Base-by-base conservation (phyloP, 2,329 filamentous ascomycete genomes). In the Cytospora mali region DNA sequence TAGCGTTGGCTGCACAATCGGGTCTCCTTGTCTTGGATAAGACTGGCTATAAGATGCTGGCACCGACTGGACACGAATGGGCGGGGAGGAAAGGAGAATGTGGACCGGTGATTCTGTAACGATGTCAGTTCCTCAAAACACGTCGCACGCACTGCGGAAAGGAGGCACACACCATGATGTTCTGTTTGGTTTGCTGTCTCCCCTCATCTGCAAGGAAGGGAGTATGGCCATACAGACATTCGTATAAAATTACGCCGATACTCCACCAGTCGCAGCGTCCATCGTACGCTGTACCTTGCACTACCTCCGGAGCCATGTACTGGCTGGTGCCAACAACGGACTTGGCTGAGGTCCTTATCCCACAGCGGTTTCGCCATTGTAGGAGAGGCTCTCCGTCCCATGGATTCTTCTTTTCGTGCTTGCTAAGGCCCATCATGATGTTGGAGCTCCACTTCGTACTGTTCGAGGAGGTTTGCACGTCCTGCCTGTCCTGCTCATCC, bases 221-320 rank as follows among this genome's bases (percentile, higher is more conserved):
- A 0, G 94, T 97, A 65, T 89, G 90, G 0, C 94, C 94, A 73
- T 95, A 98, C 1, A 98, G 80, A 71, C 94, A 97, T 82, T 98
- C 94, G 71, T 92, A 98, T 62, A 98, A 77, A 71, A 98, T 97
- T 72, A 98, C 88, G 58, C 93, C 94, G 69, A 98, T 86, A 76
- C 93, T 97, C 94, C 91, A 98, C 92, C 85, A 98, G 76, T 98
- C 94, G 76, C 94, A 98, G 71, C 94, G 84, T 31, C 91, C 94
- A 76, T 98, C 95, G 74, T 98, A 98, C 42, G 83, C 78, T 55
- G 92, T 84, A 29, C 93, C 92, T 67, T 84, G 81, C 62, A 97
- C 88, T 21, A 98, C 91, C 78, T 98, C 95, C 2, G 94, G 94
- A 0, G 95, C 94, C 95, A 97, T 98, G 78, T 98, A 98, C 73